Conservation (phyloP, 352 stramenopile genomes). For the Pythium apleroticum region DNA sequence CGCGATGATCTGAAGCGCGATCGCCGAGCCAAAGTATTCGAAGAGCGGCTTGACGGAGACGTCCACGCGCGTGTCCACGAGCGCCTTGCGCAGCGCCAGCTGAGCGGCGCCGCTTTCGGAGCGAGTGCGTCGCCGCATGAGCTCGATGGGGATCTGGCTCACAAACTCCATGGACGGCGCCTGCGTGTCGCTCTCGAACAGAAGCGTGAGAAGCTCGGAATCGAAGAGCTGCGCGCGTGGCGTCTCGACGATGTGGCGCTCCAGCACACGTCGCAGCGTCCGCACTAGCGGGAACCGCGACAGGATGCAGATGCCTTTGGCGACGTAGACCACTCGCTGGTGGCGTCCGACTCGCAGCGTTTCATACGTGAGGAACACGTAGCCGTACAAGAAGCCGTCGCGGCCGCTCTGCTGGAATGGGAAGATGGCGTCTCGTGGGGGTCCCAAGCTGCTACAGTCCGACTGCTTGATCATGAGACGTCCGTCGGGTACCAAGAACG, state of each 20-base stretch:
- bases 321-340: conserved; percentile 44
- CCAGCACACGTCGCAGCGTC: conserved; percentile 55
- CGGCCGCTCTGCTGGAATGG: conserved; percentile 77
- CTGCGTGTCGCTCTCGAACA: conserved; percentile 36
- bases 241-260: conserved; percentile 32
- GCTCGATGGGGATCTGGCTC: conserved; percentile 31
- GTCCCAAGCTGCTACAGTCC: conserved; percentile 24
- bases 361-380: conserved; percentile 78
- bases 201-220: conserved; percentile 39
- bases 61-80: conserved; percentile 56
- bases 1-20: conserved; percentile 73
- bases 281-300: conserved; percentile 65
- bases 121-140: conserved; percentile 33
- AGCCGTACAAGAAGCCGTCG: conserved; percentile 73
- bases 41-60: conserved; percentile 70
- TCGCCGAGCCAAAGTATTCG: conserved; percentile 61
- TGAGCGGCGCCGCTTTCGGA: conserved; percentile 44
- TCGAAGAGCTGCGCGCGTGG: conserved; percentile 42
- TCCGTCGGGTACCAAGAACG: conserved; percentile 72
- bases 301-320: conserved; percentile 69
- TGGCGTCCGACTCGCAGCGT: conserved; percentile 40
- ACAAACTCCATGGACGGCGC: conserved; percentile 18
- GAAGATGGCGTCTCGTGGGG: conserved; percentile 63
- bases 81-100: conserved; percentile 31
- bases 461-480: conserved; percentile 41